Evolutionary conservation across 441 rosid genomes (phyloP), one percentile per base, ranked within the genome.

Genomic region (Populus hybrid): DNA sequence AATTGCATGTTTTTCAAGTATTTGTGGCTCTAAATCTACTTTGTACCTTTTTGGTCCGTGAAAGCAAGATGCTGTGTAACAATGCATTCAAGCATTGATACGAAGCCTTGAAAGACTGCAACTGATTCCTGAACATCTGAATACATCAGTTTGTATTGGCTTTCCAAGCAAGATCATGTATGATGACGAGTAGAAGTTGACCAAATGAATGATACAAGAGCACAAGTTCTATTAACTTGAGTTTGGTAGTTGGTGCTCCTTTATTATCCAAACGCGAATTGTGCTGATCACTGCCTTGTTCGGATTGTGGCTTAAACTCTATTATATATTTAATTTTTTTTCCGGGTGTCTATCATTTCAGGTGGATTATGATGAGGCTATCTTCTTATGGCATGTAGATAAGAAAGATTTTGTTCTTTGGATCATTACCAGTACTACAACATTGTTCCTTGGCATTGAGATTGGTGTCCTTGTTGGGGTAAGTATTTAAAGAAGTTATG

Each of bases 391-490:
- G 99, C 90, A 79, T 74, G 94, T 96, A 67, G 96, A 94, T 79
- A 96, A 96, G 90, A 93, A 88, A 81, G 98, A 96, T 86, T 93
- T 96, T 94, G 88, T 91, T 78, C 98, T 96, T 81, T 96, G 99
- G 99, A 89, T 84, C 72, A 86, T 96, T 80, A 96, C 99, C 68
- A 82, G 88, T 78, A 77, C 88, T 23, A 83, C 93, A 69, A 96
- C 99, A 61, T 86, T 96, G 90, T 92, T 96, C 86, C 90, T 96
- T 3, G 96, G 98, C 75, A 94, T 96, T 77, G 98, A 96, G 90
- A 93, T 96, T 28, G 99, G 99, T 30, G 98, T 96, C 85, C 95
- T 96, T 85, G 81, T 91, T 72, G 99, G 99, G 90, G 99, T 96
- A 84, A 84, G 98, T 83, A 78, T 70, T 65, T 36, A 32, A 5